These are phyloP conservation scores for Yamadazyma paraphyllophila DNA, from an alignment of 805 yeast genomes.

Conservation along the genomic window DNA sequence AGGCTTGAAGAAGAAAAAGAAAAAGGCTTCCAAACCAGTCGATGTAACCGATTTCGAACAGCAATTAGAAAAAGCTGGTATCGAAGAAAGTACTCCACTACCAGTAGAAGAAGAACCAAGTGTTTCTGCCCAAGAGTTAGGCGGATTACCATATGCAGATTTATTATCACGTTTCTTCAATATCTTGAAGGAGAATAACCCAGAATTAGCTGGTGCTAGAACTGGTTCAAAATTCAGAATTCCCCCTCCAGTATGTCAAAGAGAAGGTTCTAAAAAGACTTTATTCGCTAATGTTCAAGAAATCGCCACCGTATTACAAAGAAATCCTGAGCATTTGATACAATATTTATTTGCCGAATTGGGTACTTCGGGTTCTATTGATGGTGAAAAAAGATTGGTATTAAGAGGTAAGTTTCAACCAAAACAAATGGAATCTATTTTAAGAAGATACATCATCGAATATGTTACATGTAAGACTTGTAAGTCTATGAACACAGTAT, in stretches of 20 bases:
- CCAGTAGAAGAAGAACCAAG: slow-evolving; percentile 27
- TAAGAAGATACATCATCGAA: slow-evolving; percentile 94
- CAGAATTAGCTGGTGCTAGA: slow-evolving; percentile 97
- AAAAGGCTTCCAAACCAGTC: slow-evolving; percentile 56
- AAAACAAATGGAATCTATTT: slow-evolving; percentile 93
- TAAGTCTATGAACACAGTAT: slow-evolving; percentile 93
- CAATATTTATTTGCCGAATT: slow-evolving; percentile 96
- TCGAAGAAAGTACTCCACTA: slow-evolving; percentile 46
- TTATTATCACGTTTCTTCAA: slow-evolving; percentile 82
- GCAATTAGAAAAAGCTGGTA: slow-evolving; percentile 87
- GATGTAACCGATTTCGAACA: slow-evolving; percentile 82
- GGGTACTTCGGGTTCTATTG: slow-evolving; percentile 99
- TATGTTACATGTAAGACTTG: slow-evolving; percentile 99
- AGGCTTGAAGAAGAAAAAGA: slow-evolving; percentile 71
- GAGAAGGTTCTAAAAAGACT: slow-evolving; percentile 97
- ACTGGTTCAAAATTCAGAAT: slow-evolving; percentile 89
- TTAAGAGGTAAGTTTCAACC: slow-evolving; percentile 98
- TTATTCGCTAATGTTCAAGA: slow-evolving; percentile 94
- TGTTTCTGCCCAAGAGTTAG: slow-evolving; percentile 27
- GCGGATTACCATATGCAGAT: slow-evolving; percentile 70
- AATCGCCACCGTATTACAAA: slow-evolving; percentile 88
- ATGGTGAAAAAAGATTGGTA: slow-evolving; percentile 94
- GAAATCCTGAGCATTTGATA: slow-evolving; percentile 95
- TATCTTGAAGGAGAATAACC: slow-evolving; percentile 88
- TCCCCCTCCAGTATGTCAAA: slow-evolving; percentile 94